phyloP scores from a whole-genome alignment of 2,329 filamentous ascomycete genomes.

The Trichoderma sp. region DNA sequence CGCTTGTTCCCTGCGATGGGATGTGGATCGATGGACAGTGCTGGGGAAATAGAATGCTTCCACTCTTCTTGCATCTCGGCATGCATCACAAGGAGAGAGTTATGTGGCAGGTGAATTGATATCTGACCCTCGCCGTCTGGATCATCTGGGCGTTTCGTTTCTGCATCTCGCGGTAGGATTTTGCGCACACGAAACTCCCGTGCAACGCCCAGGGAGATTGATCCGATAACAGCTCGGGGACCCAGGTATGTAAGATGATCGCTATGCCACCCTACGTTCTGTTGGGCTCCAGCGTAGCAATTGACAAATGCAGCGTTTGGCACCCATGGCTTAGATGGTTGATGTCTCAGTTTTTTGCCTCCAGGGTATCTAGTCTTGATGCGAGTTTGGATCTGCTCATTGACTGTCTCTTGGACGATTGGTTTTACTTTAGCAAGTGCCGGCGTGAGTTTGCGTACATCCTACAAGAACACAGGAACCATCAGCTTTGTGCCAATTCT shows the following conservation, averaged over 20 bases:
- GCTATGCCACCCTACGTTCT: constrained; percentile 88
- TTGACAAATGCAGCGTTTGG: constrained; percentile 95
- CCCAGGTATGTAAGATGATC: constrained; percentile 94
- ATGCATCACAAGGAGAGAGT: constrained; percentile 92
- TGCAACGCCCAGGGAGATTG: constrained; percentile 85
- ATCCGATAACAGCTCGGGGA: constrained; percentile 83
- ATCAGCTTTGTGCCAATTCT: background rate
- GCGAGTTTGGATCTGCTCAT: constrained; percentile 69
- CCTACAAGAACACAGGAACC: constrained; percentile 39
- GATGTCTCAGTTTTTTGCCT: constrained; percentile 72
- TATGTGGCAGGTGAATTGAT: constrained; percentile 89
- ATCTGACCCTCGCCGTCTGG: constrained; percentile 79
- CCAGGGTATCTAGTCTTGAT: constrained; percentile 67
- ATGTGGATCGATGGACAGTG: constrained; percentile 77
- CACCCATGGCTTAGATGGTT: constrained; percentile 70
- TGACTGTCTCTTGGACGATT: constrained; percentile 72
- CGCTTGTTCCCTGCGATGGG: constrained; percentile 75
- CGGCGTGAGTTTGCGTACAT: constrained; percentile 74
- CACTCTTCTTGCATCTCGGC: constrained; percentile 97
- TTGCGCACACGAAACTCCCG: constrained; percentile 86
- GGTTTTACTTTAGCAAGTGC: constrained; percentile 68
- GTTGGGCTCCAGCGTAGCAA: constrained; percentile 77
- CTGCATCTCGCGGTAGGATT: constrained; percentile 61
- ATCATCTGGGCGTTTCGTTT: constrained; percentile 40
- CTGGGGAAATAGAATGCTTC: constrained; percentile 84